Evolutionary conservation across 2,329 filamentous ascomycete species (phyloP).

Genomic region (Penicillium aurantiogriseum): DNA sequence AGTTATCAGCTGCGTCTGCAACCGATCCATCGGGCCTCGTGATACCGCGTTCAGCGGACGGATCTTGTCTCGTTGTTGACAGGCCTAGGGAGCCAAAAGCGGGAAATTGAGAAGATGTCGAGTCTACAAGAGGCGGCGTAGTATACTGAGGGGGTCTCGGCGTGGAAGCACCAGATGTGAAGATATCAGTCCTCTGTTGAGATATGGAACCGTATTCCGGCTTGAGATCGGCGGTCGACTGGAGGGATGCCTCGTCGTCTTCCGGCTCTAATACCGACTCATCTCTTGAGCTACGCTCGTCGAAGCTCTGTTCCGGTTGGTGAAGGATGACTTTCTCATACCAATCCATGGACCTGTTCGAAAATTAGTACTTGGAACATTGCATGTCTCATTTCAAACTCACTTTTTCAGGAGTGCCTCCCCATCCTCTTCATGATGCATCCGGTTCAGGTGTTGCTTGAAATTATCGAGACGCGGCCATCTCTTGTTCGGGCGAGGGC

Average conservation of each 20-base stretch:
- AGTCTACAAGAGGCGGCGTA: neutral
- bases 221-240: slow-evolving; percentile 13
- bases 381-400: slow-evolving; percentile 15
- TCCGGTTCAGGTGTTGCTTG: slow-evolving; percentile 69
- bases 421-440: slow-evolving; percentile 56
- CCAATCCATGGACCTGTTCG: slow-evolving; percentile 32
- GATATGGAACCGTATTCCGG: neutral
- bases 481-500: slow-evolving; percentile 61
- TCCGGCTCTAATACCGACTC: slow-evolving; percentile 16
- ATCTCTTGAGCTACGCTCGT: slow-evolving; percentile 19
- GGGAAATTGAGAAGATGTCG: slow-evolving; percentile 1
- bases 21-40: slow-evolving; percentile 25
- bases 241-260: slow-evolving; percentile 12
- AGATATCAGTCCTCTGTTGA: slow-evolving; percentile 1
- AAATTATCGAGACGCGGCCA: slow-evolving; percentile 90
- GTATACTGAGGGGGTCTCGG: slow-evolving; percentile 5
- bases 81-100: neutral
- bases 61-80: neutral
- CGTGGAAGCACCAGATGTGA: slow-evolving; percentile 1
- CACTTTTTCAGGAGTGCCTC: slow-evolving; percentile 51
- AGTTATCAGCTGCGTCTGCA: slow-evolving; percentile 30
- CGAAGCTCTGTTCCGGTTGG: slow-evolving; percentile 15
- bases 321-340: slow-evolving; percentile 31
- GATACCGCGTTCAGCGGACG: neutral
- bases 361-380: neutral